Conservation (phyloP, 768 basidiomycete species). For the Asterophora lycoperdoides region DNA sequence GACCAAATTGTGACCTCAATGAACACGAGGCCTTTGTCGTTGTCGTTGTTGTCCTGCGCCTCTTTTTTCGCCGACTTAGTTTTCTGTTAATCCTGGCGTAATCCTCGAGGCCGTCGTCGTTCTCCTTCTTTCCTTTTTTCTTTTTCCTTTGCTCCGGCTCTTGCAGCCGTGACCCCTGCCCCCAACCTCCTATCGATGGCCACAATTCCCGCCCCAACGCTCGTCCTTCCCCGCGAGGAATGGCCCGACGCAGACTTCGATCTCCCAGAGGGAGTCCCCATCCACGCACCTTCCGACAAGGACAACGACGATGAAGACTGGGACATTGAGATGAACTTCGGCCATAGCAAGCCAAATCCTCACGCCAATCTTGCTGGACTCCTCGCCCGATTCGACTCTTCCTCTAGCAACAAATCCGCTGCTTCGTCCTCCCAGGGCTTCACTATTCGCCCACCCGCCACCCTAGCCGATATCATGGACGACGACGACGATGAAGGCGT, state of each 20-base stretch:
- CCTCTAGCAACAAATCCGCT: conserved; percentile 23
- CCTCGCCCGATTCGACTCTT: conserved; percentile 34
- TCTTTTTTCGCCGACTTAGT: conserved; percentile 20
- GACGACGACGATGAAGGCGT: conserved; percentile 77
- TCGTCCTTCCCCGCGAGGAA: conserved; percentile 59
- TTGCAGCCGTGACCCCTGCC: neutral
- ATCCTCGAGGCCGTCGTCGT: conserved; percentile 1
- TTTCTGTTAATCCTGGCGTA: neutral
- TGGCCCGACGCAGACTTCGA: conserved; percentile 89
- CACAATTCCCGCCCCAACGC: conserved; percentile 55
- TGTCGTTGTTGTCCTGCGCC: conserved; percentile 9
- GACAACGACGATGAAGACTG: conserved; percentile 71
- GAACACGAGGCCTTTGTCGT: conserved; percentile 28
- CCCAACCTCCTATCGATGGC: conserved; percentile 32
- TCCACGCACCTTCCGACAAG: conserved; percentile 63
- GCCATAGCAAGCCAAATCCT: conserved; percentile 48
- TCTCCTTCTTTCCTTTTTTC: neutral
- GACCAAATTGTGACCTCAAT: conserved; percentile 19
- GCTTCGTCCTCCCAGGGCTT: conserved; percentile 34
- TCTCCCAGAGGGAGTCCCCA: conserved; percentile 67
- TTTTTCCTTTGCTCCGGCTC: conserved; percentile 17
- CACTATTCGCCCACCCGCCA: conserved; percentile 65
- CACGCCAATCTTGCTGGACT: conserved; percentile 35
- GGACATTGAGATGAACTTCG: conserved; percentile 75
- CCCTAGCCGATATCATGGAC: conserved; percentile 40